Evolutionary conservation across 2,329 filamentous ascomycete genomes (phyloP), one percentile per base, ranked within the genome.

Genomic region (Chaetomium sp.): DNA sequence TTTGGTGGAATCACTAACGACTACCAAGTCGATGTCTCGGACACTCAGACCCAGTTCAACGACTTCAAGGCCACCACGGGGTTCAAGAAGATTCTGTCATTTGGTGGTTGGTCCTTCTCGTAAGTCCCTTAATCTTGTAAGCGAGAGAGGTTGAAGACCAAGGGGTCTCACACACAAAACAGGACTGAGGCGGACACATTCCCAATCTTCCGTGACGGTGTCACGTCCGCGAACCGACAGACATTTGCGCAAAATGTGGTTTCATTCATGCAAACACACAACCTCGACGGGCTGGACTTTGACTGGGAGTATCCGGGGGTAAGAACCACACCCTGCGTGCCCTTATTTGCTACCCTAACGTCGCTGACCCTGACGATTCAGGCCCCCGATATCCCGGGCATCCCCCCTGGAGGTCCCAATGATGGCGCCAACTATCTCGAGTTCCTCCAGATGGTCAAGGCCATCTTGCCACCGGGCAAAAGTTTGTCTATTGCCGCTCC

Each of bases 251-350:
- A 72, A n/a, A 78, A 78, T 66, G 63, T 79, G 49, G 69, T 77
- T 62, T 59, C 77, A 23, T 78, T 84, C 67, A 21, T 82, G 58
- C 68, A 76, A 27, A 53, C 81, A 42, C 50, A 81, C 23, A 69
- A 71, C 4, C 68, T 82, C 0, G 49, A 66, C 50, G 54, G 67
- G 60, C n/a, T 64, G 45, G 45, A 59, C 7, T 42, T 63, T n/a
- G 78, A 80, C 54, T 77, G 72, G 68, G 79, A 45, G 60, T 79
- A 80, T 61, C 78, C 77, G 3, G 78, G 75, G 4, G 70, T 65
- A 3, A 70, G 70, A 38, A 16, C 35, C 13, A 38, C 12, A 38
- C 35, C 13, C 13, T 19, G 13, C 35, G 35, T 38, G 35, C 35
- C 33, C 33, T 2, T 38, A 2, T 19, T 19, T 38, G 16, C 35